These are phyloP conservation scores for Pseudonitzschia delicatissima DNA, from an alignment of 108 stramenopile genomes.

Conservation along the genomic window DNA sequence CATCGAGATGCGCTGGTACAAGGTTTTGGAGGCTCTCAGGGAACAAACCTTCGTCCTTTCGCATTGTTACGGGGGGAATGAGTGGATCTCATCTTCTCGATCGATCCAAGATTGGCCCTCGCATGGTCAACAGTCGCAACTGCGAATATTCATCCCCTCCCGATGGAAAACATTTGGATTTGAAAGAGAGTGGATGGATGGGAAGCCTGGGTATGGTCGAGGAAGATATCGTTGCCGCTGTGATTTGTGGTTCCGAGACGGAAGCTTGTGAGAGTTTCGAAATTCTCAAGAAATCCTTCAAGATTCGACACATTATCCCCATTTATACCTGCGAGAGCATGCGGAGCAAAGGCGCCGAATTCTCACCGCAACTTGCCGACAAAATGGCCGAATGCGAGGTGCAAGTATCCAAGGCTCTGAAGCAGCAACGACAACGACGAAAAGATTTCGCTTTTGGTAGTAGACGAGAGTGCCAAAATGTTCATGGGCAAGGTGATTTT, in stretches of 20 bases:
- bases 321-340: conserved; percentile 15
- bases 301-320: conserved; percentile 7
- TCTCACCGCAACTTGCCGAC: not conserved
- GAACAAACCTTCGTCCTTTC: conserved; percentile 45
- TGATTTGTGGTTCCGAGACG: conserved; percentile 20
- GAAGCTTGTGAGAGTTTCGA: conserved; percentile 18
- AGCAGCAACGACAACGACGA: not conserved
- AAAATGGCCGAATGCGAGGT: conserved; percentile 24
- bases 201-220: conserved; percentile 15
- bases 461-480: conserved; percentile 7
- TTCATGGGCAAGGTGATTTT: not conserved
- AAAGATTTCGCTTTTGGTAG: conserved; percentile 11
- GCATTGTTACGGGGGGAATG: conserved; percentile 74
- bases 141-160: not conserved
- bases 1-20: conserved; percentile 27
- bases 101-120: conserved; percentile 13
- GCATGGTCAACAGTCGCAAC: conserved; percentile 7
- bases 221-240: conserved; percentile 12
- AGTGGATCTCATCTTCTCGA: not conserved
- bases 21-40: conserved; percentile 23
- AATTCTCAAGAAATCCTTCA: not conserved
- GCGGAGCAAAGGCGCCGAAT: not conserved
- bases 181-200: not conserved
- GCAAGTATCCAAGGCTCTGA: not conserved
- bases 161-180: not conserved